Evolutionary conservation across 805 yeast genomes (phyloP).

Genomic region (Kazachstania martiniae): DNA sequence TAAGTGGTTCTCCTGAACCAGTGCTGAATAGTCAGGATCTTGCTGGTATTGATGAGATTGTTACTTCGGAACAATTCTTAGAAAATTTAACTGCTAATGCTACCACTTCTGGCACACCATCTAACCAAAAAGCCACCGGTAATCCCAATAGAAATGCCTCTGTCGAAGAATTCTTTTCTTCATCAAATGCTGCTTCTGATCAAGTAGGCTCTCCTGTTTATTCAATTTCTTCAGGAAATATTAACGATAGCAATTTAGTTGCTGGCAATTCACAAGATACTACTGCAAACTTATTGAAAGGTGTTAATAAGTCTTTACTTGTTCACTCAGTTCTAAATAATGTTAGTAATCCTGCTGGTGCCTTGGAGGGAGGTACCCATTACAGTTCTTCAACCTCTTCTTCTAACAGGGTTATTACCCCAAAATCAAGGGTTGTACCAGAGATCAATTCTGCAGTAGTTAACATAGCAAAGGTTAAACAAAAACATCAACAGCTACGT

Average conservation of each 20-base stretch:
- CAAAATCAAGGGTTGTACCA: constrained; percentile 26
- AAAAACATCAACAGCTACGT: constrained; percentile 17
- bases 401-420: constrained; percentile 29
- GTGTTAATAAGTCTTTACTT: no score
- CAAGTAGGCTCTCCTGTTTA: no score
- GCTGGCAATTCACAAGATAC: background rate
- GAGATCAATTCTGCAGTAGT: constrained; percentile 22
- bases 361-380: constrained; percentile 15
- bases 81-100: constrained; percentile 30
- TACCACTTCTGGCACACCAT: constrained; percentile 15
- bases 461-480: constrained; percentile 22
- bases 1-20: background rate
- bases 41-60: constrained; percentile 5
- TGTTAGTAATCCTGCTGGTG: background rate
- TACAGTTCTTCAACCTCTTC: no score
- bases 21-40: background rate
- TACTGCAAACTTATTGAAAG: background rate
- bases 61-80: constrained; percentile 26
- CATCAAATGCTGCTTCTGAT: constrained; percentile 4
- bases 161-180: constrained; percentile 44
- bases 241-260: background rate
- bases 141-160: constrained; percentile 27
- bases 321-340: no score
- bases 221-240: no score
- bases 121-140: constrained; percentile 12